phyloP scores from a whole-genome alignment of 805 yeast genomes.

The Wickerhamiella sergipiensis region DNA sequence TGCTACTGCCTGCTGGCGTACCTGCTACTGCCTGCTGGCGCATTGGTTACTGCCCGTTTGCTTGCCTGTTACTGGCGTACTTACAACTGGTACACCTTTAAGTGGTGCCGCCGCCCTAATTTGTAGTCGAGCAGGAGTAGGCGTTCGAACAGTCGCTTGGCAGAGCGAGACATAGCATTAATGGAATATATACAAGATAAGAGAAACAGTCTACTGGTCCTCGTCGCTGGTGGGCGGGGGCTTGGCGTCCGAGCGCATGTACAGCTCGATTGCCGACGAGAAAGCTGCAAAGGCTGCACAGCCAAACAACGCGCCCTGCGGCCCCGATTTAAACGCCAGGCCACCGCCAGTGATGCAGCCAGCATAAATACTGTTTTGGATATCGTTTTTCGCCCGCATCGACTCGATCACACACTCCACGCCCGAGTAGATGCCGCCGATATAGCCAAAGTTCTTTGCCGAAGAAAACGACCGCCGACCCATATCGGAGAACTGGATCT shows the following conservation, averaged over 20 bases:
- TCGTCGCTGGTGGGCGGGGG: constrained; percentile 83
- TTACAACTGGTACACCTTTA: no score
- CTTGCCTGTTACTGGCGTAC: no score
- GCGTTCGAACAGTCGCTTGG: no score
- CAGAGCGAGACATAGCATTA: no score
- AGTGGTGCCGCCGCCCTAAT: no score
- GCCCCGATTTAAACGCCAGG: constrained; percentile 82
- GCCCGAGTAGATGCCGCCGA: constrained; percentile 83
- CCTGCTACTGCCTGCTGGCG: no score
- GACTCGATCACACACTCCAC: constrained; percentile 86
- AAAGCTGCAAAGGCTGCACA: constrained; percentile 98
- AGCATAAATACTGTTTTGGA: constrained; percentile 81
- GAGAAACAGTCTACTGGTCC: constrained; percentile 29
- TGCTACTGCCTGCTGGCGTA: no score
- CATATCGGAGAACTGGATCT: constrained; percentile 83
- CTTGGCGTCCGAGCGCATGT: constrained; percentile 70
- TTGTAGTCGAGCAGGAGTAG: no score
- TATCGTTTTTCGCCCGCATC: constrained; percentile 76
- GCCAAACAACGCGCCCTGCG: constrained; percentile 79
- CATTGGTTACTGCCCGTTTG: no score
- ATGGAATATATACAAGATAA: neutral
- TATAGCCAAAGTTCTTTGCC: constrained; percentile 88
- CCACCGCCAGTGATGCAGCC: constrained; percentile 98
- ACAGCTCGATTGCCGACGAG: constrained; percentile 55
- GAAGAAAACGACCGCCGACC: constrained; percentile 73